Evolutionary conservation across 1,139 yeast genomes (phyloP), one percentile per base, ranked within the genome.

Genomic region (Debaryomyces singareniensis): DNA sequence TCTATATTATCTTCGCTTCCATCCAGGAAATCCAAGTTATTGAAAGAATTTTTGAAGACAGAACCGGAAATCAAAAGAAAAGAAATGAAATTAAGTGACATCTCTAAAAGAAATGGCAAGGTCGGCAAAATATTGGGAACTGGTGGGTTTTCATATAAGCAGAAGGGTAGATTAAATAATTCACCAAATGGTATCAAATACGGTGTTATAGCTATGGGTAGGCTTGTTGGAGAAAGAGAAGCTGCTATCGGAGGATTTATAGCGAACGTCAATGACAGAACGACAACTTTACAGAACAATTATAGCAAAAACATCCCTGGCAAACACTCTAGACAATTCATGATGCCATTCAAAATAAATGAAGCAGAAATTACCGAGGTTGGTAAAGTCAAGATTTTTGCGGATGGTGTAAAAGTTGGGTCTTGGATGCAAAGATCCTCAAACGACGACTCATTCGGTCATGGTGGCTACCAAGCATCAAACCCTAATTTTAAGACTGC

Each of bases 191-290:
- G 96, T 28, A 59, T 79, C 24, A 61, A 69, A 32, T 65, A 73
- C 34, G 74, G 75, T 21, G 62, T 64, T 34, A 63, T 79, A 22
- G 78, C 76, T 10, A 82, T 83, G 11, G 95, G 93, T 37, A 77
- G 96, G 61, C 58, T 74, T 27, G 61, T 81, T 24, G 68, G 63
- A 29, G 57, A 61, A 28, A 62, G 70, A 35, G 68, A 66, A 30
- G 79, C 78, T 16, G 89, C 85, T 5, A 65, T 81, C 40, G 93
- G 83, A 46, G 95, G 95, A n/a, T 81, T 83, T 42, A 66, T 79
- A 26, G 77, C 68, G 9, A 47, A 49, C 42, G 61, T 49, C 4
- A 57, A 55, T 37, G 71, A 64, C 32, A 54, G 66, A 35, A 53
- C 61, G 16, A 53, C 56, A 18, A 45, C 56, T 24, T 61, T 65